Evolutionary conservation across 129 eudicot species (phyloP), one percentile per base, ranked within the genome.

Genomic region (Lactuca saligna): DNA sequence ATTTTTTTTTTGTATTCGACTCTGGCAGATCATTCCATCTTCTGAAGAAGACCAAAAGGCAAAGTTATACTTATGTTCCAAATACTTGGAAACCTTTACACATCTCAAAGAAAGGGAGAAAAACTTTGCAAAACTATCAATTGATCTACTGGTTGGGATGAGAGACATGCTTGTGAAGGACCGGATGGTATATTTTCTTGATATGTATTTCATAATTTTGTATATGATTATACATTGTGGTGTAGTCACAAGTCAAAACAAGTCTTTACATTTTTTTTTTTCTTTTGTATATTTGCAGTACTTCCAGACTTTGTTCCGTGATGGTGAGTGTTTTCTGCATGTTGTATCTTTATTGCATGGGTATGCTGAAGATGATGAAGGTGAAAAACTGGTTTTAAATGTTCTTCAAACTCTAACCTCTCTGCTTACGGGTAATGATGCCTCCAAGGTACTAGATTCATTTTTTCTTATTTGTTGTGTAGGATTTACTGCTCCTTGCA

Each of bases 311-410:
- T 75, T 93, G 70, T 93, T 89, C 77, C 87, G 92, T 49, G 89
- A 87, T 41, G 99, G 95, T 38, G 99, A 89, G 74, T 93, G 99
- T 73, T 89, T 93, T 87, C 73, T 93, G 66, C 99, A 93, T 72
- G 85, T 93, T 69, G 92, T 89, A 29, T 93, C 99, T 55, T 80
- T 93, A 75, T 77, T 93, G 79, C 89, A 93, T 78, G 97, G 97
- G 60, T 84, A 79, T 69, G 80, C 82, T 82, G 90, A 85, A 50
- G 86, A 73, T 16, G 87, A 73, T 46, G 84, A 82, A 70, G 97
- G 97, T 16, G 97, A 93, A 77, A 83, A 83, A 55, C 60, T 93
- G 81, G 97, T 85, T 65, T 60, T 93, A 67, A 80, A 82, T 76
- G 99, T 93, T 71, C 87, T 93, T 29, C 86, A 85, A 76, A 93